phyloP scores from a whole-genome alignment of 306 rosid species.

The Quillaja saponaria region DNA sequence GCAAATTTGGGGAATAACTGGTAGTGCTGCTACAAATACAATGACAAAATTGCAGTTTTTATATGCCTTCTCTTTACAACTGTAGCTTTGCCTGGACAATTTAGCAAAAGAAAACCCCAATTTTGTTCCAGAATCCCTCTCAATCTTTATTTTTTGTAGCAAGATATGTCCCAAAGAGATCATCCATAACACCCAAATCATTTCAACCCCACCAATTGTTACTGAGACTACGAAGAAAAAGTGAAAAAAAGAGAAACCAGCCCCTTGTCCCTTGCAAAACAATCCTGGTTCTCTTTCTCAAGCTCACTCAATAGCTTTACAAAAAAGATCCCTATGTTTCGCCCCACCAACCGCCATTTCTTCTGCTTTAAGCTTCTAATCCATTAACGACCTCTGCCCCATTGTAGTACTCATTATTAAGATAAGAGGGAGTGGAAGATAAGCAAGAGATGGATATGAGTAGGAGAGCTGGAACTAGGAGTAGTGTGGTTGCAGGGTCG shows the following conservation, averaged over 20 bases:
- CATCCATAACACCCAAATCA: conserved; percentile 51
- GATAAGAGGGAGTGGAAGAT: not conserved
- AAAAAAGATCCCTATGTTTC: conserved; percentile 56
- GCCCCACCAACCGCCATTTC: conserved; percentile 71
- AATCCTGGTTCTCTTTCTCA: conserved; percentile 24
- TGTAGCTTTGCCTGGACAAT: not conserved
- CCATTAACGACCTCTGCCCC: conserved; percentile 40
- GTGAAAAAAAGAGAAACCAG: conserved; percentile 19
- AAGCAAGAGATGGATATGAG: conserved; percentile 47
- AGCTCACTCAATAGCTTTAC: conserved; percentile 31
- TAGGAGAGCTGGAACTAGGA: conserved; percentile 40
- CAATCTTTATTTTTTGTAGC: not conserved
- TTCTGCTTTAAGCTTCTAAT: conserved; percentile 54
- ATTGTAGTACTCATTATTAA: conserved; percentile 31
- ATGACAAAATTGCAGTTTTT: not conserved
- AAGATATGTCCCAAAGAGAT: conserved; percentile 25
- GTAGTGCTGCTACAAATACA: not conserved
- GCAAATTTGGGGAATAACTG: too few species aligned
- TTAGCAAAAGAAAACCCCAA: not conserved
- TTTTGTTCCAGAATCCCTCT: not conserved
- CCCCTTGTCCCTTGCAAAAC: conserved; percentile 23
- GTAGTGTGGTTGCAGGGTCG: conserved; percentile 66
- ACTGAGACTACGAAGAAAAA: not conserved
- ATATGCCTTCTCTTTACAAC: not conserved
- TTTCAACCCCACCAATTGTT: conserved; percentile 49